Evolutionary conservation across 306 rosid genomes (phyloP).

Genomic region (Betula pendula): DNA sequence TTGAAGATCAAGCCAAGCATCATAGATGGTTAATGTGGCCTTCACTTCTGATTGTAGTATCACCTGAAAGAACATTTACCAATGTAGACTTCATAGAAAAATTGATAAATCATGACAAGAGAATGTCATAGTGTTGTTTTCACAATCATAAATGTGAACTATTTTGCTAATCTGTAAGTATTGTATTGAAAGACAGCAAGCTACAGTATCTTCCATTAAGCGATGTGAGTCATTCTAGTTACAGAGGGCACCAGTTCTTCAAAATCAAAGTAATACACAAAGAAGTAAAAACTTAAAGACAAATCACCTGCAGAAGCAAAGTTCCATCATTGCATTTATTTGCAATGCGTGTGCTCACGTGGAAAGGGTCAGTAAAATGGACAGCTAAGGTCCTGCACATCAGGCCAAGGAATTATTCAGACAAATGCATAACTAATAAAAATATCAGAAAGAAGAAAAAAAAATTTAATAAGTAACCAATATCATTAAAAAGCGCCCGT

Average conservation of each 20-base stretch:
- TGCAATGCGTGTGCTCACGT: slow-evolving; percentile 77
- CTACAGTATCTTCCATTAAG: not conserved
- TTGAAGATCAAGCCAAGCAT: slow-evolving; percentile 99
- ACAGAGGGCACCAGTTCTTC: not conserved
- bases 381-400: slow-evolving; percentile 88
- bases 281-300: slow-evolving; percentile 24
- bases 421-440: slow-evolving; percentile 8
- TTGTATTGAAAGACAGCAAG: not conserved
- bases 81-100: slow-evolving; percentile 22
- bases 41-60: slow-evolving; percentile 91
- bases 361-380: slow-evolving; percentile 95
- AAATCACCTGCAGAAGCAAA: slow-evolving; percentile 85
- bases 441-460: slow-evolving; percentile 8
- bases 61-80: slow-evolving; percentile 61
- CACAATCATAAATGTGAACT: not conserved
- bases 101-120: slow-evolving; percentile 22
- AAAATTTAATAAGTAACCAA: not conserved
- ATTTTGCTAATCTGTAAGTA: not conserved
- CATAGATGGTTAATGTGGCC: slow-evolving; percentile 74
- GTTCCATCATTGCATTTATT: slow-evolving; percentile 92
- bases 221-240: not conserved
- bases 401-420: slow-evolving; percentile 27
- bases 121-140: slow-evolving; percentile 22
- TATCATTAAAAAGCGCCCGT: too few species aligned
- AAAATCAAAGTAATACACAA: slow-evolving; percentile 20